phyloP scores from a whole-genome alignment of 2,329 filamentous ascomycete genomes.

The Coleophoma eucalyptorum region DNA sequence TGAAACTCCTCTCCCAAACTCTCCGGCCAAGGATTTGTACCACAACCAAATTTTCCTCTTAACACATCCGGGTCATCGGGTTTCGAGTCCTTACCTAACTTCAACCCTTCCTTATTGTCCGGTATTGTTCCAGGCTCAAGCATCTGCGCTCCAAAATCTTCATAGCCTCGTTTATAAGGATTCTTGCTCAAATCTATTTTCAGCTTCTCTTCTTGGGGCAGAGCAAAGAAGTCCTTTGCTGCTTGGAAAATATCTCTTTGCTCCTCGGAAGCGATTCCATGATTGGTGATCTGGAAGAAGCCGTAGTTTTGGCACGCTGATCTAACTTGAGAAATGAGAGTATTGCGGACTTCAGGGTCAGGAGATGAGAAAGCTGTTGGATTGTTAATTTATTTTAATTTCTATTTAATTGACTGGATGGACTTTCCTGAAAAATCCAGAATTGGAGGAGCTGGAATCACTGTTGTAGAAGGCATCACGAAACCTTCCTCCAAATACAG shows the following conservation, averaged over 20 bases:
- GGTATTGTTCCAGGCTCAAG: constrained; percentile 2
- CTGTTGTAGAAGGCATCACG: no score
- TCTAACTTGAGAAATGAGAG: constrained; percentile 3
- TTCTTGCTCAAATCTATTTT: constrained; percentile 3
- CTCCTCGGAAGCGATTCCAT: constrained; percentile 19
- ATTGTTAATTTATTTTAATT: no score
- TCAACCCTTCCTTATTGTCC: constrained; percentile 4
- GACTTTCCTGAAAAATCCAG: no score
- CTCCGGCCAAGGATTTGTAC: constrained; percentile 4
- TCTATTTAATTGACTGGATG: no score
- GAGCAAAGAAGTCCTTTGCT: neutral
- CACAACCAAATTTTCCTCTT: constrained; percentile 5
- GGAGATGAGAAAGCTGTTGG: no score
- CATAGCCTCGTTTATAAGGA: constrained; percentile 5
- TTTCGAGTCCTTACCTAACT: constrained; percentile 1
- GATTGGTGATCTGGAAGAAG: constrained; percentile 29
- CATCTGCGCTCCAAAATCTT: constrained; percentile 1
- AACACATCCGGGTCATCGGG: constrained; percentile 2
- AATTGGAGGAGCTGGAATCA: no score
- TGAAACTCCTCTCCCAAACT: constrained; percentile 3
- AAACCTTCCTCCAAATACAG: no score
- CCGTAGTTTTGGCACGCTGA: constrained; percentile 21
- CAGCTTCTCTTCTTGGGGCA: constrained; percentile 2
- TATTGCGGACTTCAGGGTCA: no score
- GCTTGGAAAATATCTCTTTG: neutral